Evolutionary conservation across 2,329 filamentous ascomycete genomes (phyloP).

Genomic region (Cordyceps militaris): DNA sequence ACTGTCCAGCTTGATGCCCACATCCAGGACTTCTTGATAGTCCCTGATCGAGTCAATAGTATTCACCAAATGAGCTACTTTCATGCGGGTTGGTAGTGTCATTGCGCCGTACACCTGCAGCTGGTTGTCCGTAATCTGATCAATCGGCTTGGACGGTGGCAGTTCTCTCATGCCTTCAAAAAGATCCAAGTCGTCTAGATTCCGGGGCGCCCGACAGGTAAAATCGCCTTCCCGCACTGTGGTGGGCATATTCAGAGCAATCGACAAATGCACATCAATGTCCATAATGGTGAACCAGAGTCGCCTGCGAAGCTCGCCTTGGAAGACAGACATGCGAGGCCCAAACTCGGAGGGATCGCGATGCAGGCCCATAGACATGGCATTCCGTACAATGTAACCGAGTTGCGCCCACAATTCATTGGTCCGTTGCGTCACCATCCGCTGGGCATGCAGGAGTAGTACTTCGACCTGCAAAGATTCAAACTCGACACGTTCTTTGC

Average conservation of each 20-base stretch:
- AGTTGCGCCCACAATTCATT: conserved; percentile 49
- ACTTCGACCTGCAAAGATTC: conserved; percentile 47
- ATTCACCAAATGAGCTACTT: conserved; percentile 43
- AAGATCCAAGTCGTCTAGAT: conserved; percentile 46
- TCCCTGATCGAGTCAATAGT: conserved; percentile 46
- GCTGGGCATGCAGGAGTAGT: conserved; percentile 44
- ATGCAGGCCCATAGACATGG: conserved; percentile 54
- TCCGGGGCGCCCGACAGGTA: conserved; percentile 45
- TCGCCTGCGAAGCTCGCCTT: conserved; percentile 46
- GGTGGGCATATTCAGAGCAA: conserved; percentile 45
- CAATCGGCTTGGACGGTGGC: conserved; percentile 42
- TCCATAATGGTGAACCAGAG: conserved; percentile 52
- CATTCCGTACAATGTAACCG: conserved; percentile 49
- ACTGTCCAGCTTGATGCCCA: conserved; percentile 46
- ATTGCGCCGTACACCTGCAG: conserved; percentile 47
- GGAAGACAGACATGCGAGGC: conserved; percentile 41
- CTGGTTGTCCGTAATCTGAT: conserved; percentile 46
- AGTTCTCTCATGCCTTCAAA: conserved; percentile 41
- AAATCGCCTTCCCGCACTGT: conserved; percentile 47
- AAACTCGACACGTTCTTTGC: conserved; percentile 46
- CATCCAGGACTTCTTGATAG: conserved; percentile 45
- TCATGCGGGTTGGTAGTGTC: conserved; percentile 42
- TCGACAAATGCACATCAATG: conserved; percentile 48
- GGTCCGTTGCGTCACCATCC: conserved; percentile 44
- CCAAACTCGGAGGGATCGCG: conserved; percentile 49